Evolutionary conservation across 345 rosid genomes (phyloP).

Genomic region (Raphanus raphanistrum): DNA sequence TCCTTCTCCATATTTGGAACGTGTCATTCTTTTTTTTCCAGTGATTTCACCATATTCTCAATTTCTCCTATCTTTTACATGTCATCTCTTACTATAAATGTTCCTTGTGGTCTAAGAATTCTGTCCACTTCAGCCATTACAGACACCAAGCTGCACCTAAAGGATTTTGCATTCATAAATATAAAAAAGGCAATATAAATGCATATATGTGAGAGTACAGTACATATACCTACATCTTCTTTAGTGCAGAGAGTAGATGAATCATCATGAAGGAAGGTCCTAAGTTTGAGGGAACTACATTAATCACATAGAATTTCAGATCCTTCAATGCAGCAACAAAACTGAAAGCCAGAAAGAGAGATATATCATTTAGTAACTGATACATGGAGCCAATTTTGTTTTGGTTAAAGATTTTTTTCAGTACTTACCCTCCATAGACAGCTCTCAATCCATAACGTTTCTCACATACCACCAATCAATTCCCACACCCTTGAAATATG

Average conservation of each 20-base stretch:
- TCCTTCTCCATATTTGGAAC: neutral
- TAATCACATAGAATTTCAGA: constrained; percentile 84
- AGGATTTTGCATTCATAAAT: neutral
- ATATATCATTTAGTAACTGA: neutral
- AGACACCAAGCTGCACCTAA: constrained; percentile 62
- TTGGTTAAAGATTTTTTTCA: neutral
- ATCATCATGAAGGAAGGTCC: constrained; percentile 84
- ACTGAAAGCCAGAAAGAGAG: constrained; percentile 41
- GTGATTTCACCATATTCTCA: neutral
- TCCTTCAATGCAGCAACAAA: constrained; percentile 78
- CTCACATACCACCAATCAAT: constrained; percentile 62
- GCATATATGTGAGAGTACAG: neutral
- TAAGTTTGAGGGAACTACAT: constrained; percentile 79
- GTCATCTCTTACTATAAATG: neutral
- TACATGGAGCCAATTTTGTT: neutral
- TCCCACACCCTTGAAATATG: constrained; percentile 60
- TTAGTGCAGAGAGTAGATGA: constrained; percentile 54
- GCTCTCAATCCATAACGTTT: constrained; percentile 96
- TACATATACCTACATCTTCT: constrained; percentile 49
- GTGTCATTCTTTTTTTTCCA: neutral
- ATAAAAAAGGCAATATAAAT: neutral
- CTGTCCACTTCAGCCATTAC: constrained; percentile 83
- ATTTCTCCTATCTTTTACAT: neutral
- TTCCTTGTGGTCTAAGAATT: neutral
- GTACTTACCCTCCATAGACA: constrained; percentile 85